Evolutionary conservation across 2,329 filamentous ascomycete genomes (phyloP), one percentile per base, ranked within the genome.

Genomic region (Pseudogymnoascus sp.): DNA sequence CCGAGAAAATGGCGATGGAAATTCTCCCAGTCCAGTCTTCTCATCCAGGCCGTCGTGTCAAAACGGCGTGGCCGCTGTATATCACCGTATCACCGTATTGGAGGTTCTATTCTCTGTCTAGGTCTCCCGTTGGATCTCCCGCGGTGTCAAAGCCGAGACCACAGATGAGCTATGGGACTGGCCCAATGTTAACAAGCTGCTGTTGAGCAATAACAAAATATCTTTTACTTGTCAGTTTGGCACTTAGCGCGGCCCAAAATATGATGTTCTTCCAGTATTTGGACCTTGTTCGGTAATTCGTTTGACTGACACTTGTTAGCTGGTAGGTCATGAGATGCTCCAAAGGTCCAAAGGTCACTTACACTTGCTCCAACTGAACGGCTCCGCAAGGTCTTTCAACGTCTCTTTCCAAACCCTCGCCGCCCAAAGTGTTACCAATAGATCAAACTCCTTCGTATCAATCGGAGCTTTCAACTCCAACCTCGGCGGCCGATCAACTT

Each of bases 341-440:
- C 21, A 14, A 25, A 46, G 42, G 21, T 12, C 7, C 21, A 14
- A 25, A 46, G 42, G 21, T n/a, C 42, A 23, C 42, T n/a, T 46
- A 46, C 42, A 12, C 21, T 25, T 46, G 18, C 56, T 37, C 56
- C 23, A 59, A 38, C 56, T 59, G 14, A 59, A 59, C 56, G 56
- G 56, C 25, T 59, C 56, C 16, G 56, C 56, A 34, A 59, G 36
- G 21, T 59, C 56, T 23, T 23, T 36, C 56, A 16, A 37, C 18
- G 25, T 16, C 56, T 59, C 56, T 38, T 16, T 59, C 56, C 56
- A 59, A 14, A 59, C 56, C 56, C 56, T 59, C 56, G 56, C 56
- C 12, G 56, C 56, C 56, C 56, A 59, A 36, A 59, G 56, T 14
- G 56, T 59, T 21, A 59, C 56, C 11, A 59, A 59, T 25, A 59